phyloP scores from a whole-genome alignment of 768 basidiomycete genomes.

The Calocybe cyanea region DNA sequence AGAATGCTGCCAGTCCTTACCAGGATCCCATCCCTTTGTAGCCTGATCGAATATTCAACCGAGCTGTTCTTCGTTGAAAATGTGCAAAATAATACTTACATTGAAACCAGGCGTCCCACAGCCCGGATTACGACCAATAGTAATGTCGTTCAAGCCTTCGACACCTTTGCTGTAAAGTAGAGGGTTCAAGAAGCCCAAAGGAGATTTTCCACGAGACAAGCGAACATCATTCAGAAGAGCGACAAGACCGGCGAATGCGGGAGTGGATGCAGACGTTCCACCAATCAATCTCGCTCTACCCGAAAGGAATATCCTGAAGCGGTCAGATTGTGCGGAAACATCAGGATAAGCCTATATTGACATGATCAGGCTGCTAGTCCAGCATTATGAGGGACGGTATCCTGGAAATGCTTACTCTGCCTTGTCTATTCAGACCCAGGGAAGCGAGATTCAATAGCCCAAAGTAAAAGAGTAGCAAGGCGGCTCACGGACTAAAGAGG shows the following conservation, averaged over 20 bases:
- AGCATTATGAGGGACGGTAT: no score
- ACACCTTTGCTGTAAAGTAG: conserved; percentile 45
- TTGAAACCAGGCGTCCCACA: conserved; percentile 65
- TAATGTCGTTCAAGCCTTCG: conserved; percentile 52
- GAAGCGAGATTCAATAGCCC: background rate
- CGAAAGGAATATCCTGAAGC: conserved; percentile 44
- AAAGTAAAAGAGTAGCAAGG: background rate
- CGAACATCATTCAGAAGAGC: conserved; percentile 65
- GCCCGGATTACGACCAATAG: conserved; percentile 45
- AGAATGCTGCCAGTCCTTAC: conserved; percentile 28
- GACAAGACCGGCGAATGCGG: conserved; percentile 61
- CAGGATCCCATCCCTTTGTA: conserved; percentile 55
- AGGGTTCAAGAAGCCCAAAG: conserved; percentile 69
- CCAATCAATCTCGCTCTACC: conserved; percentile 37
- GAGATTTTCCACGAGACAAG: conserved; percentile 31
- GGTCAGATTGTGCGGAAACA: conserved; percentile 54
- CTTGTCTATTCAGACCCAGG: conserved; percentile 23
- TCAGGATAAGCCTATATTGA: conserved; percentile 55
- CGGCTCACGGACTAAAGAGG: conserved; percentile 55
- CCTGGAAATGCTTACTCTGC: conserved; percentile 44
- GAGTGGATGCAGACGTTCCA: conserved; percentile 66
- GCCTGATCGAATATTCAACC: conserved; percentile 27
- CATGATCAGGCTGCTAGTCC: background rate
- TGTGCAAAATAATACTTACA: conserved; percentile 27
- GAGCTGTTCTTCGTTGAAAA: background rate